Base-by-base conservation (phyloP, 768 basidiomycete genomes). In the Cubamyces lactineus region DNA sequence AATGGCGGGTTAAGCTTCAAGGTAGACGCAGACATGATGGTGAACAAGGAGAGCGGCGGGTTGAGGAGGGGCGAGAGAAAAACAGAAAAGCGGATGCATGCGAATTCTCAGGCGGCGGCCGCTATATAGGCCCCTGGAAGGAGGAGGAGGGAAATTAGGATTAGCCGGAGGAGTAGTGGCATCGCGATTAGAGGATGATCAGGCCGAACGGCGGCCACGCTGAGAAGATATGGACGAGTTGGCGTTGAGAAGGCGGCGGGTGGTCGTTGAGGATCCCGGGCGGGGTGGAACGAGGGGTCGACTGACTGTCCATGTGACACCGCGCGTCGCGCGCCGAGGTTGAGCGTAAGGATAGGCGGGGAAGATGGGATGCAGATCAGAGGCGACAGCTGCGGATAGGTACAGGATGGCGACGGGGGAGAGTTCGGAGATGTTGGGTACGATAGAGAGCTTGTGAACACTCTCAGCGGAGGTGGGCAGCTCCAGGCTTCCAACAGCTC, bases 1-100 rank as follows among this genome's bases (percentile, higher is more conserved):
- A 79, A 79, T 26, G 80, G 80, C 5, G 80, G 80, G n/a, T 47
- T 59, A 40, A 73, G 69, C 62, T 71, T 69, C 39, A 69, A 49
- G 21, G 48, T 59, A 49, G 58, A 52, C 34, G 62, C 49, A 34
- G 65, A 46, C 62, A 66, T 61, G 17, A 49, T 23, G 16, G 30
- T 5, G 12, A 57, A 30, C 13, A 41, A 2, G 39, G 43, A 5
- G 43, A 38, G n/a, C 34, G 42, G 34, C 5, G 26, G 15, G 23
- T 3, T 26, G 45, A 41, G 38, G 34, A 16, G 23, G 28, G 39
- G 48, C 17, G 45, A 8, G 26, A 16, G 57, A 16, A 3, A 16
- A 24, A 49, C 49, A 30, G 57, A 45, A 43, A 34, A 23, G 49
- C 49, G 57, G 57, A 15, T 26, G 57, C 11, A 46, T 49, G 57